Conservation (phyloP, 164 flowering plant genomes). For the Stephania cephalantha region DNA sequence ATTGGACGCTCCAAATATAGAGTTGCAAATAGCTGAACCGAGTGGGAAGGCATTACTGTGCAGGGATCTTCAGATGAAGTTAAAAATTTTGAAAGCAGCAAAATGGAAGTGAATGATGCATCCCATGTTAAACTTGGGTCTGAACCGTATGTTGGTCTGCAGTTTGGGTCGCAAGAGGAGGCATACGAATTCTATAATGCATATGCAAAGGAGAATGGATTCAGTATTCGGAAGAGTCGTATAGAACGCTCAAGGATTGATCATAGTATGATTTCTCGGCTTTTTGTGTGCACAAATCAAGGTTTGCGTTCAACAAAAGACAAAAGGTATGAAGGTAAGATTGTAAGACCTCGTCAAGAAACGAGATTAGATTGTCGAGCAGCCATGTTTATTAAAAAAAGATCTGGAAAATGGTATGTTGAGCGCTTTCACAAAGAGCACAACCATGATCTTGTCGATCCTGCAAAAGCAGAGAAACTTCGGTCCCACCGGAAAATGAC, state of each 20-base stretch:
- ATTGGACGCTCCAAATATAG: background rate
- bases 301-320: slow-evolving; percentile 15
- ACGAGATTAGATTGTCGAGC: slow-evolving; percentile 18
- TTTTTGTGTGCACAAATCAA: slow-evolving; percentile 15
- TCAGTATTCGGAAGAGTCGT: slow-evolving; percentile 15
- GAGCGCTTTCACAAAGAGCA: slow-evolving; percentile 14
- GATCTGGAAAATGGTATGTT: slow-evolving; percentile 15
- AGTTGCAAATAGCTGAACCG: slow-evolving; percentile 6
- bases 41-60: slow-evolving; percentile 1
- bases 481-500: slow-evolving; percentile 18
- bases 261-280: slow-evolving; percentile 17
- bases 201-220: slow-evolving; percentile 16
- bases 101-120: slow-evolving; percentile 6
- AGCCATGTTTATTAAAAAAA: slow-evolving; percentile 16
- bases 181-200: slow-evolving; percentile 17
- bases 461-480: slow-evolving; percentile 15
- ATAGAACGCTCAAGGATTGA: slow-evolving; percentile 16
- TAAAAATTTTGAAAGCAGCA: slow-evolving; percentile 4
- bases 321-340: slow-evolving; percentile 13
- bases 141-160: slow-evolving; percentile 13
- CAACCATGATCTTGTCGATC: slow-evolving; percentile 17
- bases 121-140: slow-evolving; percentile 10
- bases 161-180: slow-evolving; percentile 13
- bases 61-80: slow-evolving; percentile 1
- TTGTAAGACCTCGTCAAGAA: slow-evolving; percentile 15